These are phyloP conservation scores for Corynespora cassiicola DNA, from an alignment of 2,329 filamentous ascomycete genomes.

Conservation along the genomic window DNA sequence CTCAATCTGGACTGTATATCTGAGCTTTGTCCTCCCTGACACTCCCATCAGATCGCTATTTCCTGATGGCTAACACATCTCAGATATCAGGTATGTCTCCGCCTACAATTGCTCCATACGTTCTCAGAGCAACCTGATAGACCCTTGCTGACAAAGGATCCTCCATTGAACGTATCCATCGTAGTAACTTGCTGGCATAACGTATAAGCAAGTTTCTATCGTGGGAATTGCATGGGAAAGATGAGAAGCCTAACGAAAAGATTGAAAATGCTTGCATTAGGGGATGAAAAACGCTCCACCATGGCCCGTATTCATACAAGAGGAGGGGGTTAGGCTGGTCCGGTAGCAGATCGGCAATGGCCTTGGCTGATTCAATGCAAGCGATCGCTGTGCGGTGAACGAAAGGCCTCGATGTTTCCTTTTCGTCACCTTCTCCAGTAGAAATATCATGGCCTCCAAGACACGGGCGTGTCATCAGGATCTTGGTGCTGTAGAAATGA, in stretches of 20 bases:
- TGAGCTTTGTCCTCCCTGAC: no score
- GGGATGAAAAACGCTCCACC: conserved; percentile 40
- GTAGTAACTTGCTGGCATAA: no score
- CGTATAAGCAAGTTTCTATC: no score
- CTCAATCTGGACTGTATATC: no score
- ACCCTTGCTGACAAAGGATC: no score
- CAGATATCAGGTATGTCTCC: no score
- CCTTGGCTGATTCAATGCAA: conserved; percentile 37
- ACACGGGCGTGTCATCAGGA: conserved; percentile 40
- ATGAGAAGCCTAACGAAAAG: conserved; percentile 37
- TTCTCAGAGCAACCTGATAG: no score
- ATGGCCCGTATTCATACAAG: conserved; percentile 35
- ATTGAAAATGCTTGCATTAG: conserved; percentile 42
- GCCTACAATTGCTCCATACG: no score
- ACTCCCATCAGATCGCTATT: no score
- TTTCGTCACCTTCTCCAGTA: conserved; percentile 14
- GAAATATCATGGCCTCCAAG: conserved; percentile 30
- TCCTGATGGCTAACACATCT: no score
- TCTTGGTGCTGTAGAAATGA: conserved; percentile 32
- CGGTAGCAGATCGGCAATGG: conserved; percentile 34
- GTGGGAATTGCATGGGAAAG: no score
- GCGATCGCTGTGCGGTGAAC: conserved; percentile 28
- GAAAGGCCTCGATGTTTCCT: conserved; percentile 23
- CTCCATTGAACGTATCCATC: no score
- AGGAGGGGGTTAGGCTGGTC: conserved; percentile 25